phyloP scores from a whole-genome alignment of 2,329 filamentous ascomycete species.

The Aspergillus terreus region DNA sequence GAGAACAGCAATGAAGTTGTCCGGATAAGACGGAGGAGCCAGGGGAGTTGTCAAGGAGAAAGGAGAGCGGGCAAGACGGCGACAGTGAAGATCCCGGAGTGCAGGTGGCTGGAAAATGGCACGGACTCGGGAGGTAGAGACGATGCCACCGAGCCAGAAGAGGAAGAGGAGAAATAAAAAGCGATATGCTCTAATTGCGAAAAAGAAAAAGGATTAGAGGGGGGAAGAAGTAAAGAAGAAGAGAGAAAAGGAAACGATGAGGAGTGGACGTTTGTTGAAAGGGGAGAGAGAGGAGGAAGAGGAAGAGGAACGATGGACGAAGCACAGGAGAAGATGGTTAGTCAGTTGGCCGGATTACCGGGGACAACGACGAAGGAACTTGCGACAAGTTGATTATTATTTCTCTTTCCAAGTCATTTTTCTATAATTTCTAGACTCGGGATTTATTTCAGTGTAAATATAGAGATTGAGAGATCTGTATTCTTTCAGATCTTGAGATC shows the following conservation, averaged over 20 bases:
- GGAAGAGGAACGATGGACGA: slow-evolving; percentile 12
- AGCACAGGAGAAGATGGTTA: neutral
- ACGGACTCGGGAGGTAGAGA: too few relatives aligned
- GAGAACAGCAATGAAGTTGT: slow-evolving; percentile 19
- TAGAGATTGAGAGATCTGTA: too few relatives aligned
- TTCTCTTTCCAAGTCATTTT: too few relatives aligned
- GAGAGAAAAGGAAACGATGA: neutral
- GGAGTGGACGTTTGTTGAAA: neutral
- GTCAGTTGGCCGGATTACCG: neutral
- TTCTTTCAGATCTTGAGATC: too few relatives aligned
- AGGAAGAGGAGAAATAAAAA: neutral
- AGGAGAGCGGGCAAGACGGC: too few relatives aligned
- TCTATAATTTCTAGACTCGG: too few relatives aligned
- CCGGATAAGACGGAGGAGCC: neutral
- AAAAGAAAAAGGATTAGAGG: neutral
- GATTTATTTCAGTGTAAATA: too few relatives aligned
- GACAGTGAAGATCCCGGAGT: too few relatives aligned
- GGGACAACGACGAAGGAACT: neutral
- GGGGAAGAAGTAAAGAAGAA: neutral
- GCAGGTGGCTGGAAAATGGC: slow-evolving; percentile 27
- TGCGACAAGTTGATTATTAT: neutral
- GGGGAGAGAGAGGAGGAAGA: slow-evolving; percentile 13
- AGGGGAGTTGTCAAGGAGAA: neutral
- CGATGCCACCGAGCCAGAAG: neutral
- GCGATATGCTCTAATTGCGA: neutral